Evolutionary conservation across 495 filamentous ascomycete species (phyloP), one percentile per base, ranked within the genome.

Genomic region (Talaromyces ruber): DNA sequence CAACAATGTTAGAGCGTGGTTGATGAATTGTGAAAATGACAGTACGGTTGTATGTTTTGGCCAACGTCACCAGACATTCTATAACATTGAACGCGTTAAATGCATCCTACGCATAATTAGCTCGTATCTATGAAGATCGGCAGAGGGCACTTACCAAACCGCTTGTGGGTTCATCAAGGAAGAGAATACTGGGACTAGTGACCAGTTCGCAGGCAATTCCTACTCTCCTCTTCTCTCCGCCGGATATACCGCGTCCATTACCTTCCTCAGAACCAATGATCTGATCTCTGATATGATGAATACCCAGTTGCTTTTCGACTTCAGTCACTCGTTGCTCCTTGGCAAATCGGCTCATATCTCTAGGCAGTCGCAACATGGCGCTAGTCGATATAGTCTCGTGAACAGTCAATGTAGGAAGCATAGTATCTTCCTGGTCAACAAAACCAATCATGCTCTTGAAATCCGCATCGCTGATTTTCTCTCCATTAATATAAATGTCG

Each of bases 1-100:
- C 94, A 29, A 98, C 94, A 66, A 98, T 98, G 67, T 98, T 98
- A n/a, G 94, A 98, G 62, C 96, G 83, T n/a, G 94, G 94, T 65
- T 98, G 94, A 73, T 98, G 94, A 64, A 98, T 98, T 5, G 94
- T 98, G 78, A 98, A 97, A 61, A 98, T 89, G 62, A 98, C 90
- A 1, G 94, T 98, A 53, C 94, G 84, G 70, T 96, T 93, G 78
- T 97, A 98, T 29, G 86, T 93, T 79, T 94, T 96, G 18, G 94
- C 94, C 52, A 98, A 74, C 4, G 89, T 97, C 45, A 98, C 94
- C 39, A 98, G 80, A 66, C 93, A 97, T 71, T 98, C 94, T 26
- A 98, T 86, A 6, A 97, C 93, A 60, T 98, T 98, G 79, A 93
- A 98, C 0, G 93, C 93, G 68, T 98, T 98, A 77, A 85, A 98